Evolutionary conservation across 257 asterid species (phyloP).

Genomic region (Salvia hispanica): DNA sequence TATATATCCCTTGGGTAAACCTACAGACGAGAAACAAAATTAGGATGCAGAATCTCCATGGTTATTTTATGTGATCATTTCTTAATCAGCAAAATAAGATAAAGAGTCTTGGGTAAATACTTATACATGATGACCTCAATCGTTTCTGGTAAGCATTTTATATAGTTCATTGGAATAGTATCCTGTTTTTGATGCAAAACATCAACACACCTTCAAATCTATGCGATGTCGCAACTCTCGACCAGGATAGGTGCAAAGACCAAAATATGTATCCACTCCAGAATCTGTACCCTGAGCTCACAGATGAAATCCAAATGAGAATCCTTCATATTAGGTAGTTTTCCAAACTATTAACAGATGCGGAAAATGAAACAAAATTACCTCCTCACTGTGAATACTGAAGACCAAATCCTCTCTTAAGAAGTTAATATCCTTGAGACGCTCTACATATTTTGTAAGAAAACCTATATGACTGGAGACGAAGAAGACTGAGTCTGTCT

Average conservation of each 20-base stretch:
- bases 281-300: conserved; percentile 69
- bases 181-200: neutral
- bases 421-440: conserved; percentile 72
- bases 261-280: conserved; percentile 95
- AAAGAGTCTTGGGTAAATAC: neutral
- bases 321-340: neutral
- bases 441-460: conserved; percentile 71
- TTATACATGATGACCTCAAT: conserved; percentile 1
- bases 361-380: conserved; percentile 33
- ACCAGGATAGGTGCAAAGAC: conserved; percentile 89
- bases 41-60: neutral
- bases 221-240: conserved; percentile 84
- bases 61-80: neutral
- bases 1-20: conserved; percentile 91
- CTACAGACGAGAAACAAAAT: conserved; percentile 39
- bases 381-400: conserved; percentile 92
- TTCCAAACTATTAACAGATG: conserved; percentile 8
- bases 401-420: conserved; percentile 80
- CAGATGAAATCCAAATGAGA: conserved; percentile 22
- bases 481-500: conserved; percentile 31
- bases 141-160: no score
- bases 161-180: neutral
- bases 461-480: conserved; percentile 77
- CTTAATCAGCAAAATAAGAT: neutral
- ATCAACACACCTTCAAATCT: conserved; percentile 69